Conservation (phyloP, 2,329 filamentous ascomycete genomes). For the Amphichorda felina region DNA sequence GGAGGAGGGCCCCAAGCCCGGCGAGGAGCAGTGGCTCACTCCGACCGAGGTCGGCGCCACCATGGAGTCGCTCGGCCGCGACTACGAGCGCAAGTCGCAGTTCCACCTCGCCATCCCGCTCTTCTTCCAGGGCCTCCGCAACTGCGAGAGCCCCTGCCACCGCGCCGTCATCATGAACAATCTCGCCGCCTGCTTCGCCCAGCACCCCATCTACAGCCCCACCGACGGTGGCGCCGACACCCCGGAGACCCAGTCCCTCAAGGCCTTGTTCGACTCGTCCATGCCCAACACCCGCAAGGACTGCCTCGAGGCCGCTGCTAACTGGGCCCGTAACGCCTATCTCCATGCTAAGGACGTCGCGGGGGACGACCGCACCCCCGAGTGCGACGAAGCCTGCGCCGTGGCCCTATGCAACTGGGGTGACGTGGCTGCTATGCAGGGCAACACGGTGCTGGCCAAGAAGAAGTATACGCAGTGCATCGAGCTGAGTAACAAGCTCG, state of each 20-base stretch:
- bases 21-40: constrained; percentile 60
- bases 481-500: constrained; percentile 42
- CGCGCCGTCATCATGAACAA: constrained; percentile 81
- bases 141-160: constrained; percentile 60
- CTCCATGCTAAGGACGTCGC: constrained; percentile 52
- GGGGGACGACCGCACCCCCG: constrained; percentile 55
- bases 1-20: constrained; percentile 54
- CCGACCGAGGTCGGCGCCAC: constrained; percentile 61
- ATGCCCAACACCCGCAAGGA: constrained; percentile 38
- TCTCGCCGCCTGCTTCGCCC: constrained; percentile 60
- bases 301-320: constrained; percentile 56
- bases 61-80: constrained; percentile 63
- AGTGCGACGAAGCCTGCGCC: constrained; percentile 76
- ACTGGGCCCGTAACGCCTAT: constrained; percentile 72
- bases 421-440: constrained; percentile 68
- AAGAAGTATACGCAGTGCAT: constrained; percentile 58
- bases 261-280: constrained; percentile 13
- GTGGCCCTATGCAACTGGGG: constrained; percentile 79
- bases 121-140: constrained; percentile 70
- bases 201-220: constrained; percentile 39
- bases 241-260: constrained; percentile 13
- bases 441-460: constrained; percentile 51
- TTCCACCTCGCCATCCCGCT: constrained; percentile 76
- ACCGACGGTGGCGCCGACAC: constrained; percentile 4
- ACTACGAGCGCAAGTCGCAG: constrained; percentile 62